Base-by-base conservation (phyloP, 192 early-diverging fungal genomes). In the Coemansia sp. region DNA sequence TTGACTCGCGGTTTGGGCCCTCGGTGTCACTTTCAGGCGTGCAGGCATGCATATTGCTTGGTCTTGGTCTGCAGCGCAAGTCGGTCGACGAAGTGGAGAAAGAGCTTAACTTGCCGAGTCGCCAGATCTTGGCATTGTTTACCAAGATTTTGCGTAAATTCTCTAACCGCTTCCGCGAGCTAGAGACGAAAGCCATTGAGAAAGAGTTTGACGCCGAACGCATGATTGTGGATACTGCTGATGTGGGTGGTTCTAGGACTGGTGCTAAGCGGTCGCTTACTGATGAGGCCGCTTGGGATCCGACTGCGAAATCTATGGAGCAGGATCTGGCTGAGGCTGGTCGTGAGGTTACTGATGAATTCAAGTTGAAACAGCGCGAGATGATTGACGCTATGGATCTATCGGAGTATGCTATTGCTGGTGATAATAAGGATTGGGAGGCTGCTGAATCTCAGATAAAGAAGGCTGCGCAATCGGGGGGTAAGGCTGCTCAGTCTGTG, bases 21-120 rank as follows among this genome's bases (percentile, higher is more conserved):
- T 49, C 64, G 29, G 84, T 98, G 41, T 88, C 87, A 27, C 76
- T 99, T 29, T 94, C 93, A 3, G 90, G 92, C 63, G 90, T 97
- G 22, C 96, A 98, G 80, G 88, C 90, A 20, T 90, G 95, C 11
- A 87, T 98, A 27, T 76, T 98, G 22, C 79, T 94, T 27, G 96
- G 91, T n/a, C 27, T 77, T 96, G 22, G 98, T 96, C 70, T 99
- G 66, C 98, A 99, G 82, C 91, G 89, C 72, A 99, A 99, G 81
- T 88, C 89, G 6, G 86, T 99, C 12, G 94, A 95, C 64, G 91
- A 94, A 22, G 78, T 97, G 34, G 94, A 93, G 78, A 92, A 89
- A 71, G 98, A 99, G 64, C 74, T 98, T 27, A 88, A 87, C 34
- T 73, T 99, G 34, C 91, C 95, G 0, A 87, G 87, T 5, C 88